Conservation (phyloP, 2,329 filamentous ascomycete species). For the Rachicladosporium sp. region DNA sequence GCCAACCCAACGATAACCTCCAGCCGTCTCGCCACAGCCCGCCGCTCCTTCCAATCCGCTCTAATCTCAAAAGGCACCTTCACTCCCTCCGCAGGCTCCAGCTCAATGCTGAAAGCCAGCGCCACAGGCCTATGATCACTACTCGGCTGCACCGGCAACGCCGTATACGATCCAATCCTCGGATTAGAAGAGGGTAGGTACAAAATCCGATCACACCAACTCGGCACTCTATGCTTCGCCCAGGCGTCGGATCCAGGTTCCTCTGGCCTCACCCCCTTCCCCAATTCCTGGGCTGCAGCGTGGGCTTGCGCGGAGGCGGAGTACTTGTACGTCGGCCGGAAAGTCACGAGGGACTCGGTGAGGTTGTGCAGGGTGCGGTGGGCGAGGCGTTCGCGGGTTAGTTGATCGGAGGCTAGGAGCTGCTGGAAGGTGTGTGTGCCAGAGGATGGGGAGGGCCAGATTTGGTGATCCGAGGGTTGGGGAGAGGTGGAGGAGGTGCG, state of each 20-base stretch:
- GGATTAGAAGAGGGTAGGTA: constrained; percentile 41
- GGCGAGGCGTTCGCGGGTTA: constrained; percentile 56
- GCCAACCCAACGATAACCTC: constrained; percentile 48
- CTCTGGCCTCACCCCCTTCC: neutral
- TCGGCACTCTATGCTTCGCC: constrained; percentile 72
- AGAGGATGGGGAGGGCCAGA: constrained; percentile 50
- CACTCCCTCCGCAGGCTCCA: constrained; percentile 21
- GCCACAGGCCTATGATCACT: constrained; percentile 84
- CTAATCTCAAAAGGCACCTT: constrained; percentile 47
- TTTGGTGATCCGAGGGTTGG: constrained; percentile 39
- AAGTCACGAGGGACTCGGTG: constrained; percentile 58
- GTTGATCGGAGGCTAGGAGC: constrained; percentile 66
- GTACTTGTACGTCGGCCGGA: constrained; percentile 94
- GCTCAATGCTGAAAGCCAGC: constrained; percentile 51
- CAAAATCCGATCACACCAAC: constrained; percentile 86
- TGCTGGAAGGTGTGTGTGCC: constrained; percentile 47
- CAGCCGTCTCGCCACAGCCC: constrained; percentile 42
- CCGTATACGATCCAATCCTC: constrained; percentile 56
- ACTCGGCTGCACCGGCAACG: constrained; percentile 65
- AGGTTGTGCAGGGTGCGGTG: constrained; percentile 68
- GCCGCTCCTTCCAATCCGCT: constrained; percentile 41
- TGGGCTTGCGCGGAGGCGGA: constrained; percentile 29
- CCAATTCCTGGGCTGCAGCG: constrained; percentile 12
- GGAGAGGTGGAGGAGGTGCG: constrained; percentile 62
- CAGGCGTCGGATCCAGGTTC: constrained; percentile 34